A percentile compares a stretch with the other conserved stretches of the same genome.
Evolutionary conservation across 805 yeast species (phyloP).

Genomic region (Metahyphopichia silvanorum): DNA sequence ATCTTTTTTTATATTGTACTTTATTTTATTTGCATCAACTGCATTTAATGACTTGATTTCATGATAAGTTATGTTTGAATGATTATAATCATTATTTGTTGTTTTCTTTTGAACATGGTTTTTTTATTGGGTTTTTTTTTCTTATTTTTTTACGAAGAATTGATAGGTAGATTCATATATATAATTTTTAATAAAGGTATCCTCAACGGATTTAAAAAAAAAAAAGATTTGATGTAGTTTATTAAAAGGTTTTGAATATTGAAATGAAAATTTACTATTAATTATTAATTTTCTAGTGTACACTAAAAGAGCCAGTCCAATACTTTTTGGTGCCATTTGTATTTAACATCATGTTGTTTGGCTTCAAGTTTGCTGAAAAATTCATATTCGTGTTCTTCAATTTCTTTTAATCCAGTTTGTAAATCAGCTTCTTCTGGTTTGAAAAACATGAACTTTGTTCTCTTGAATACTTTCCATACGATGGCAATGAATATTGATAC

Average conservation of each 20-base stretch:
- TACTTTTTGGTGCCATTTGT: background rate
- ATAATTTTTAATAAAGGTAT: slow-evolving; percentile 23
- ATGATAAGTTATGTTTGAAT: slow-evolving; percentile 11
- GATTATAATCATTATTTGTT: slow-evolving; percentile 7
- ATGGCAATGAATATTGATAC: slow-evolving; percentile 22
- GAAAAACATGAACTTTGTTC: slow-evolving; percentile 26
- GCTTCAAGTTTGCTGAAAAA: slow-evolving; percentile 6
- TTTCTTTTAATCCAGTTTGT: slow-evolving; percentile 24
- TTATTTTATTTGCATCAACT: slow-evolving; percentile 42
- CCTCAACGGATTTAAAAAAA: slow-evolving; percentile 38
- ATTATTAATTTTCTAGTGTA: too few species aligned
- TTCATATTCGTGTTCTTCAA: slow-evolving; percentile 25
- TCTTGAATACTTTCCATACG: slow-evolving; percentile 26
- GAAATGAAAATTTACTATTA: too few species aligned
- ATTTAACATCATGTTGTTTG: background rate
- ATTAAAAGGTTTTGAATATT: too few species aligned
- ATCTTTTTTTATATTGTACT: slow-evolving; percentile 13
- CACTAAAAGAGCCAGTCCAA: background rate
- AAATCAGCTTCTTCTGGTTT: slow-evolving; percentile 23
- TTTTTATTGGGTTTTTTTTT: slow-evolving; percentile 13
- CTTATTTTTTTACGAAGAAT: slow-evolving; percentile 18
- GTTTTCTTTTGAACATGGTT: slow-evolving; percentile 8
- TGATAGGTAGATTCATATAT: slow-evolving; percentile 24
- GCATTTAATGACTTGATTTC: slow-evolving; percentile 34
- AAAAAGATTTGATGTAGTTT: slow-evolving; percentile 1